Conservation (phyloP, 164 flowering plant genomes). For the Kingdonia uniflora region DNA sequence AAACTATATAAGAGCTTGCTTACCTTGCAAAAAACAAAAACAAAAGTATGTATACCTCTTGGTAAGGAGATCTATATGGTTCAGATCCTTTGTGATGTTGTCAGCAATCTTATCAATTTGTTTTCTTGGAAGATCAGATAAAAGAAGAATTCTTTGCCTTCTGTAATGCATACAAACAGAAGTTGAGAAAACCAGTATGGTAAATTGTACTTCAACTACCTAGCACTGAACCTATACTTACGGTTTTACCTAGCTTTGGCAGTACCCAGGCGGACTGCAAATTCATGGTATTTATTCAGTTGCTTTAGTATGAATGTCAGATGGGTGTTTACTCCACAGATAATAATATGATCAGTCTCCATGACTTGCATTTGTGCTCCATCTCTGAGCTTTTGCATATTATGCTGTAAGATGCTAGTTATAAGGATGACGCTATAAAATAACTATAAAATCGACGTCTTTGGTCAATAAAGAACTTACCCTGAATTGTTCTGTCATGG, state of each 20-base stretch:
- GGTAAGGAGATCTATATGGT: constrained; percentile 79
- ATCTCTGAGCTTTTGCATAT: constrained; percentile 90
- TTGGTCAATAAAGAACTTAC: constrained; percentile 27
- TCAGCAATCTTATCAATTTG: constrained; percentile 88
- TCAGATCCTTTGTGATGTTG: constrained; percentile 65
- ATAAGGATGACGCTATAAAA: constrained; percentile 11
- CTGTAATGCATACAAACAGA: constrained; percentile 25
- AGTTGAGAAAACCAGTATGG: constrained; percentile 7
- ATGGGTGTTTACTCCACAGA: constrained; percentile 91
- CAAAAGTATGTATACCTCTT: constrained; percentile 39
- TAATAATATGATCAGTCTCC: constrained; percentile 87
- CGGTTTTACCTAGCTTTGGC: constrained; percentile 82
- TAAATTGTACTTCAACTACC: constrained; percentile 1
- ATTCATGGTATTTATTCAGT: constrained; percentile 85
- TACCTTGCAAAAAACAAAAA: no score
- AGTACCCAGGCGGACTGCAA: constrained; percentile 86
- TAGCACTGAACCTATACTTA: background rate
- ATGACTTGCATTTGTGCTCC: constrained; percentile 92
- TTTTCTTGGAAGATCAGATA: constrained; percentile 93
- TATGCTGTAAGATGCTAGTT: constrained; percentile 40
- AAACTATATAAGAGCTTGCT: no score
- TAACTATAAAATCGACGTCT: background rate
- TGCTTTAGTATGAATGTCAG: constrained; percentile 80
- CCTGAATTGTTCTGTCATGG: constrained; percentile 98
- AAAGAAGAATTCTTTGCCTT: constrained; percentile 89